Base-by-base conservation (phyloP, 805 yeast genomes). In the Metschnikowia santaceciliae region DNA sequence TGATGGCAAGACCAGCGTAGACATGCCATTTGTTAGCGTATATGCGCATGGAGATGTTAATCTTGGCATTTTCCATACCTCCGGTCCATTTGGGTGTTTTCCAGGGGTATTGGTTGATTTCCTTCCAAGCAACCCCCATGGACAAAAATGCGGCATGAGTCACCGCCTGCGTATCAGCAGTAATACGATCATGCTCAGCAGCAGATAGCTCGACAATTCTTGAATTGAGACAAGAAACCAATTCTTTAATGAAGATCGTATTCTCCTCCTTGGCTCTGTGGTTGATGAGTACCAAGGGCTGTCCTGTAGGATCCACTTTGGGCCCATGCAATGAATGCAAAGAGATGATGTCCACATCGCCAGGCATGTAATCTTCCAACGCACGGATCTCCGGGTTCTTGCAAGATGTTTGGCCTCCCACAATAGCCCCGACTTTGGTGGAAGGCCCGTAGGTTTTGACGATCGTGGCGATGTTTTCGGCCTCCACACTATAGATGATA, bases 391-490 rank as follows among this genome's bases (percentile, higher is more conserved):
- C 99, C 0, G 96, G 95, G 23, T 81, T 84, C 63, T 94, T 94
- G 69, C 98, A 92, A 8, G 96, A 88, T 0, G 99, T 91, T 68
- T 94, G 99, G 6, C 99, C 99, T n/a, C 98, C 99, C 4, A 94
- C 96, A 39, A 91, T 81, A 3, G 96, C 86, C 2, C 96, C 95
- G 3, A 83, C 69, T 64, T 92, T 92, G 3, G 96, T 83, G 0
- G 92, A 86, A 0, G 96, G 92, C 0, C 96, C 97, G 67, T 92
- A 92, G 36, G 70, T 41, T 4, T 79, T 63, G 4, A 90, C 96
- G 36, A 94, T 88, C 50, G 77, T 76, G 43, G 75, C 82, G 46
- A 94, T 85, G 62, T 82, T 82, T 55, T 86, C 96, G 1, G 98
- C 97, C 67, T 94, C 99, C 3, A 94, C 98, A 50, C 91, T 83